Percentiles rank a stretch among this genome's conserved stretches.
Evolutionary conservation across 169 alveolate species (phyloP).

Genomic region (Perkinsus olseni): DNA sequence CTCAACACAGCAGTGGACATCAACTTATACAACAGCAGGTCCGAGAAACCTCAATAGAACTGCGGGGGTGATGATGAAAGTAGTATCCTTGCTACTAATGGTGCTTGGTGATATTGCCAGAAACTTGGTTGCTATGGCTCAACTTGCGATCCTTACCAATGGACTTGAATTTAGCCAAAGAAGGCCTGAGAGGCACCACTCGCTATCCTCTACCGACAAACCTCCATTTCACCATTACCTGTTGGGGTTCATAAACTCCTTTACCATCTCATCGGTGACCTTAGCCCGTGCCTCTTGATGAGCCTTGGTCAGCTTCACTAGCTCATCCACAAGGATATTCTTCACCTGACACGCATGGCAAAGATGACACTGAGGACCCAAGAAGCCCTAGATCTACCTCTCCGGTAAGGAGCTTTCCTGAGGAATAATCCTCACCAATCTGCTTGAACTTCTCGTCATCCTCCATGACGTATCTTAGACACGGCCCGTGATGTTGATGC

Average conservation of each 20-base stretch:
- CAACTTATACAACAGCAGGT: neutral
- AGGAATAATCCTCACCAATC: conserved; percentile 78
- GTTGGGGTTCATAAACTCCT: conserved; percentile 24
- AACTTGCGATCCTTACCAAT: neutral
- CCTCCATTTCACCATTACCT: neutral
- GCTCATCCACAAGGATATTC: neutral
- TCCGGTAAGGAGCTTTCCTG: conserved; percentile 92
- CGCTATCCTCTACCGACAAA: neutral
- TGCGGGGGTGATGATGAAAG: too few species aligned
- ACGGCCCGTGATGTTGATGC: neutral
- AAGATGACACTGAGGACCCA: conserved; percentile 51
- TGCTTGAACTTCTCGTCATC: conserved; percentile 87
- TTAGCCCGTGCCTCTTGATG: conserved; percentile 24
- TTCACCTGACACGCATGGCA: neutral
- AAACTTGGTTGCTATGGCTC: neutral
- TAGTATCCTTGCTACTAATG: neutral
- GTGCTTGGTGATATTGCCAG: neutral
- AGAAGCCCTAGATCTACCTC: conserved; percentile 79
- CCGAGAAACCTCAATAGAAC: too few species aligned
- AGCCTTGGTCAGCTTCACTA: neutral
- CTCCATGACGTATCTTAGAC: conserved; percentile 50
- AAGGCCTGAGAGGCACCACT: neutral
- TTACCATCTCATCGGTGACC: conserved; percentile 27
- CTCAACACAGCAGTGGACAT: neutral
- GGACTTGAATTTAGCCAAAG: neutral